Evolutionary conservation across 2,329 filamentous ascomycete genomes (phyloP).

Genomic region (Amauroascus verrucosus): DNA sequence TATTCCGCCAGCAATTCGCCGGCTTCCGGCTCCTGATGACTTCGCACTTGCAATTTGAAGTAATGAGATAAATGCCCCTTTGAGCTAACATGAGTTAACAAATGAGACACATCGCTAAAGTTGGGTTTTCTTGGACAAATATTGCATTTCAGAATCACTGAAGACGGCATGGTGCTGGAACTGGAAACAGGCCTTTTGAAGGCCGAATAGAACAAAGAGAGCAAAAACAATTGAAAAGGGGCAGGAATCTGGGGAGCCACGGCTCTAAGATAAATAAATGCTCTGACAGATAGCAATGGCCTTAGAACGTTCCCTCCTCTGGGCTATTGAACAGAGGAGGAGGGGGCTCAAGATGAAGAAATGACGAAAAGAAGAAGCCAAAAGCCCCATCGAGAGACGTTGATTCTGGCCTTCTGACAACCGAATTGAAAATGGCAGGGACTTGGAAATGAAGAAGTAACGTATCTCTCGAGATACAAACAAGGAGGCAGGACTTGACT

Average conservation of each 20-base stretch:
- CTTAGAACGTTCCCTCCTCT: slow-evolving; percentile 7
- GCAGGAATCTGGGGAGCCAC: slow-evolving; percentile 3
- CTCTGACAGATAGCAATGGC: slow-evolving; percentile 10
- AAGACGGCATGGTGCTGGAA: slow-evolving; percentile 24
- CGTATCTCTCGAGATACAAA: slow-evolving; percentile 1
- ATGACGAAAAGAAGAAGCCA: slow-evolving; percentile 1
- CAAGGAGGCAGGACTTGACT: not conserved
- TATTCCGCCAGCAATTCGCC: slow-evolving; percentile 55
- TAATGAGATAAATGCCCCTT: slow-evolving; percentile 82
- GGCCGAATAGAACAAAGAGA: slow-evolving; percentile 9
- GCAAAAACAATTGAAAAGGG: slow-evolving; percentile 2
- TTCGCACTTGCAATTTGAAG: slow-evolving; percentile 68
- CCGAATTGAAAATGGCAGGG: not conserved
- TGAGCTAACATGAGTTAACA: slow-evolving; percentile 84
- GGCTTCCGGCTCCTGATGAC: slow-evolving; percentile 57
- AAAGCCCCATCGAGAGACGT: not conserved
- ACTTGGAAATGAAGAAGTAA: slow-evolving; percentile 2
- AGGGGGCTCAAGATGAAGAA: slow-evolving; percentile 2
- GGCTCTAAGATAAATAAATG: slow-evolving; percentile 6
- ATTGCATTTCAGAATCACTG: slow-evolving; percentile 61
- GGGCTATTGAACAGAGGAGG: slow-evolving; percentile 2
- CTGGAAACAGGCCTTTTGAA: not conserved
- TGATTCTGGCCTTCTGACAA: not conserved
- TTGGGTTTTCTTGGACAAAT: slow-evolving; percentile 69
- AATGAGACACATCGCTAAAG: slow-evolving; percentile 84